phyloP scores from a whole-genome alignment of 371 early-diverging fungal genomes.

The Basidiobolus meristosporus region DNA sequence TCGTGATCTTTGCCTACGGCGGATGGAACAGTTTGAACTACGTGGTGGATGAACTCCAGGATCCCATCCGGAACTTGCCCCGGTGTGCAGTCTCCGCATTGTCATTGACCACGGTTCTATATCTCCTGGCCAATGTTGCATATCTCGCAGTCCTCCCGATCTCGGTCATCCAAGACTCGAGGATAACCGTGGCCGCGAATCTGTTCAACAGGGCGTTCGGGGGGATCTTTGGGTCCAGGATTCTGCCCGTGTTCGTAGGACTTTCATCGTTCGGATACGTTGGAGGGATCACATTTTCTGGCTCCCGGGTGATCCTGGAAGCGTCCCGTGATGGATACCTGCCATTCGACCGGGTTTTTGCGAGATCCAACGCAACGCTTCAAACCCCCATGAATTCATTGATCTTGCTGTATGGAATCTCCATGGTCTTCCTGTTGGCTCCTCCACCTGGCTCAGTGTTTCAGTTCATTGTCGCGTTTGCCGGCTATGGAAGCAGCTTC shows the following conservation, averaged over 20 bases:
- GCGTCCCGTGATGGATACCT: slow-evolving; percentile 7
- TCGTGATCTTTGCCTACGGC: slow-evolving; percentile 9
- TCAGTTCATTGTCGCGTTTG: background rate
- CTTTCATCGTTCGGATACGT: slow-evolving; percentile 8
- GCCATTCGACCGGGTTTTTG: background rate
- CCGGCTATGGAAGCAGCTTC: background rate
- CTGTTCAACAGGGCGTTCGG: slow-evolving; percentile 12
- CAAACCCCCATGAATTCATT: background rate
- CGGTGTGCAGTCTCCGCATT: slow-evolving; percentile 9
- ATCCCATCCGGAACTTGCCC: slow-evolving; percentile 12
- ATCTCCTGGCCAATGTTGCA: slow-evolving; percentile 13
- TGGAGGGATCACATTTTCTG: slow-evolving; percentile 6
- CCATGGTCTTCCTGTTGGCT: background rate
- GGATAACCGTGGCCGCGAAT: slow-evolving; percentile 10
- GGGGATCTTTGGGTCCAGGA: slow-evolving; percentile 2
- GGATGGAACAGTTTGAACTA: slow-evolving; percentile 13
- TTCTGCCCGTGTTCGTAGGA: slow-evolving; percentile 8
- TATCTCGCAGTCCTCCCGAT: slow-evolving; percentile 14
- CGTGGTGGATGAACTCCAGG: slow-evolving; percentile 11
- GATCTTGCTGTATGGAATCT: background rate
- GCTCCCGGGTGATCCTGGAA: slow-evolving; percentile 6
- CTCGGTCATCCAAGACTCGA: slow-evolving; percentile 6
- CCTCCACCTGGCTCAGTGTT: background rate
- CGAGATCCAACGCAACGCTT: background rate
- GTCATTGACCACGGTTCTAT: slow-evolving; percentile 7